Conservation (phyloP, 306 rosid species). For the Vachellia collinsii region DNA sequence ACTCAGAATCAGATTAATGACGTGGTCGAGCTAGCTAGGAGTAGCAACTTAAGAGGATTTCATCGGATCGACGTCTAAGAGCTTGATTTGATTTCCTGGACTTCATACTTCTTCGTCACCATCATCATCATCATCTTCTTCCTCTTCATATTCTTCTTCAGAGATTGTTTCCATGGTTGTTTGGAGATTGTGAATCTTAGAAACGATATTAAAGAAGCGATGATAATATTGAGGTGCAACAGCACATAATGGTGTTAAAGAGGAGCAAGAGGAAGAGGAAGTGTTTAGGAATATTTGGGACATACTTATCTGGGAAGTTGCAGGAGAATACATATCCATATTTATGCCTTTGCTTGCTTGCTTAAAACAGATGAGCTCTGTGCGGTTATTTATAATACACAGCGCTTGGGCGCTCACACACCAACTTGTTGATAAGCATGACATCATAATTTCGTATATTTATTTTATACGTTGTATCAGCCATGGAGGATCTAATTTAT, state of each 20-base stretch:
- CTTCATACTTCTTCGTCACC: background rate
- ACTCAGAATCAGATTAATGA: background rate
- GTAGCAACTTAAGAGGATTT: no score
- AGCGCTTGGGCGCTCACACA: background rate
- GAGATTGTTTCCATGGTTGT: no score
- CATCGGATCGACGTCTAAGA: background rate
- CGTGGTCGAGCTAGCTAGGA: no score
- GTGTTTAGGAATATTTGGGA: background rate
- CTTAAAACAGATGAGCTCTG: background rate
- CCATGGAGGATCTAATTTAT: background rate
- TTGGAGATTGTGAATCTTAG: constrained; percentile 35
- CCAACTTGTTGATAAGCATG: background rate
- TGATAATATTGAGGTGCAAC: constrained; percentile 30
- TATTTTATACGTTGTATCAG: background rate
- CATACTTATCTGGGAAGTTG: background rate
- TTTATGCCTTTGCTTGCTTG: background rate
- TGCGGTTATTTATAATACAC: background rate
- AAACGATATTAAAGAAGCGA: constrained; percentile 13
- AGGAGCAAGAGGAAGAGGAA: constrained; percentile 10
- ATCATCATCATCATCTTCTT: constrained; percentile 31
- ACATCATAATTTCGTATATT: background rate
- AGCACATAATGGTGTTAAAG: constrained; percentile 52
- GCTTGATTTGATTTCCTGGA: background rate
- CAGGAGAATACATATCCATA: background rate
- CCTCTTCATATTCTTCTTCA: constrained; percentile 60